phyloP scores from a whole-genome alignment of 2,329 filamentous ascomycete species.

The Pseudofabraea citricarpa region DNA sequence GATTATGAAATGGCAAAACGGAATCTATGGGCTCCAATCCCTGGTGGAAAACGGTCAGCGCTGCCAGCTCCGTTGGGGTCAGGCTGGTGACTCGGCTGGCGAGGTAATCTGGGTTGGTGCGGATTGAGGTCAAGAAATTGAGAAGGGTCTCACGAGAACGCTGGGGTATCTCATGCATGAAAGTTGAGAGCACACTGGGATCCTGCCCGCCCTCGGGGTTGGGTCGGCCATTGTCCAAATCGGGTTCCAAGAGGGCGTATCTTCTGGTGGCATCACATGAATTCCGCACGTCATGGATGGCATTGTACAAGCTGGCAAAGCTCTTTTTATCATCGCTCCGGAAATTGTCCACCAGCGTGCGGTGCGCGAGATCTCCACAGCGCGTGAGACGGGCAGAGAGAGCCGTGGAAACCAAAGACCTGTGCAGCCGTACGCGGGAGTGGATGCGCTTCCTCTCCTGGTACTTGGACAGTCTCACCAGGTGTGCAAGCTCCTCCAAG shows the following conservation, averaged over 20 bases:
- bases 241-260: conserved; percentile 67
- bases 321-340: conserved; percentile 73
- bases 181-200: conserved; percentile 44
- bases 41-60: conserved; percentile 74
- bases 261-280: conserved; percentile 69
- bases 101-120: conserved; percentile 83
- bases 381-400: conserved; percentile 70
- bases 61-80: conserved; percentile 69
- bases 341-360: conserved; percentile 73
- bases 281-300: conserved; percentile 72
- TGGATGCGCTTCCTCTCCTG: conserved; percentile 76
- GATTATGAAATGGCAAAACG: conserved; percentile 65
- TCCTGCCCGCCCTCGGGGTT: conserved; percentile 31
- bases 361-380: conserved; percentile 69
- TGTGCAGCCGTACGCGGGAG: conserved; percentile 68
- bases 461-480: conserved; percentile 73
- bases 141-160: conserved; percentile 72
- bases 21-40: conserved; percentile 78
- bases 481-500: conserved; percentile 71
- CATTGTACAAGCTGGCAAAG: conserved; percentile 71
- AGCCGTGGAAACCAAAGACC: conserved; percentile 69
- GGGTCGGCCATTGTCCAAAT: conserved; percentile 51
- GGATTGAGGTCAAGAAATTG: conserved; percentile 73
- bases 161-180: conserved; percentile 69
- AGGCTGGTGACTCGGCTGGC: conserved; percentile 76